Conservation (phyloP, 1,284 basidiomycete genomes). For the Ustilago lituana region DNA sequence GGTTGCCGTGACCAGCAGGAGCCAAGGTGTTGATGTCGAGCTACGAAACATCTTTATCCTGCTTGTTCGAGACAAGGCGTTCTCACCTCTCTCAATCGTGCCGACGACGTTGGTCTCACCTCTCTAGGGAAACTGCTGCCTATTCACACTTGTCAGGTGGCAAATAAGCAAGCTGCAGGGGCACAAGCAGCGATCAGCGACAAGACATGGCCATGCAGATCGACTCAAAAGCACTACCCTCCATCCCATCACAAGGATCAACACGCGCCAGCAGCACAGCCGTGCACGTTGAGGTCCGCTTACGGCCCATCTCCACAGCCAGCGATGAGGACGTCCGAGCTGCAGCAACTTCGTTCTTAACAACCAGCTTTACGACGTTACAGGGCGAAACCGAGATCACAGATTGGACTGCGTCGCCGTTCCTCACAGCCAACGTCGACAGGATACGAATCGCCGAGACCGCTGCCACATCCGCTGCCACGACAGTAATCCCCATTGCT, state of each 20-base stretch:
- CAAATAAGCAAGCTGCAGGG: no score
- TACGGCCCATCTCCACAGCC: slow-evolving; percentile 25
- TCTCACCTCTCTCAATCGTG: no score
- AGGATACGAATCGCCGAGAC: slow-evolving; percentile 78
- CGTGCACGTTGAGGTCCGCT: slow-evolving; percentile 38
- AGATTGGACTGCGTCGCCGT: slow-evolving; percentile 74
- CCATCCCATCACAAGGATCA: slow-evolving; percentile 1
- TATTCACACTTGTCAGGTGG: no score
- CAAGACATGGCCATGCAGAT: slow-evolving; percentile 21
- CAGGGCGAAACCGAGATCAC: slow-evolving; percentile 75
- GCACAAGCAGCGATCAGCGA: no score
- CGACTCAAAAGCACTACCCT: slow-evolving; percentile 4
- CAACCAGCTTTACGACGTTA: slow-evolving; percentile 62
- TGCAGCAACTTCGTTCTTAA: slow-evolving; percentile 16
- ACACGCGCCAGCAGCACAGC: slow-evolving; percentile 3
- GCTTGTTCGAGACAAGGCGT: no score
- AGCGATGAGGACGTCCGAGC: slow-evolving; percentile 15
- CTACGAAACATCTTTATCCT: no score
- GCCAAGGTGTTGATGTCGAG: not conserved
- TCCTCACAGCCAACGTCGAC: slow-evolving; percentile 80
- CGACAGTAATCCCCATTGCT: slow-evolving; percentile 37
- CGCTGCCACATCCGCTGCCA: slow-evolving; percentile 3
- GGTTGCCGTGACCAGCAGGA: not conserved
- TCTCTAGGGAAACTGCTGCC: no score
- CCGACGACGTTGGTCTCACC: no score